Evolutionary conservation across 306 rosid species (phyloP).

Genomic region (Delonix regia): DNA sequence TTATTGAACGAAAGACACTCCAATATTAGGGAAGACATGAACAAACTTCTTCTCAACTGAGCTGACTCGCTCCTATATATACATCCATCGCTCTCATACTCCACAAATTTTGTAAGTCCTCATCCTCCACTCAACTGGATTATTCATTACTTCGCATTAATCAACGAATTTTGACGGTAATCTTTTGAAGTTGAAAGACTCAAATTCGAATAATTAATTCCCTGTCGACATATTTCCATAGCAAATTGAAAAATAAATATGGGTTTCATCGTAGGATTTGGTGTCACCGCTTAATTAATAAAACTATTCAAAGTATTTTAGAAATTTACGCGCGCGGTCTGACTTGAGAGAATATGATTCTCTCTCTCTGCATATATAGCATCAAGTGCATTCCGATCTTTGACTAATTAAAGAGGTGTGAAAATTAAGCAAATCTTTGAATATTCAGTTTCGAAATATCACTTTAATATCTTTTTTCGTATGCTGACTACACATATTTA

Average conservation of each 20-base stretch:
- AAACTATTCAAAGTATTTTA: not conserved
- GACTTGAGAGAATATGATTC: constrained; percentile 32
- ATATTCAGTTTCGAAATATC: not conserved
- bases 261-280: not conserved
- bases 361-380: not conserved
- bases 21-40: no score
- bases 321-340: not conserved
- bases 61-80: no score
- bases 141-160: no score
- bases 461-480: not conserved
- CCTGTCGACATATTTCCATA: not conserved
- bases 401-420: not conserved
- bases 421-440: not conserved
- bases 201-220: not conserved
- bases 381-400: not conserved
- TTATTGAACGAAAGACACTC: not conserved
- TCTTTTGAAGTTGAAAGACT: no score
- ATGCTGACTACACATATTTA: not conserved
- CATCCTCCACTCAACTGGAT: no score
- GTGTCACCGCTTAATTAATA: constrained; percentile 26
- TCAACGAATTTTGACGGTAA: no score
- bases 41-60: no score
- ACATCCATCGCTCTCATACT: no score
- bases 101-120: no score
- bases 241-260: not conserved